Conservation (phyloP, 306 rosid genomes). For the Cicer arietinum region DNA sequence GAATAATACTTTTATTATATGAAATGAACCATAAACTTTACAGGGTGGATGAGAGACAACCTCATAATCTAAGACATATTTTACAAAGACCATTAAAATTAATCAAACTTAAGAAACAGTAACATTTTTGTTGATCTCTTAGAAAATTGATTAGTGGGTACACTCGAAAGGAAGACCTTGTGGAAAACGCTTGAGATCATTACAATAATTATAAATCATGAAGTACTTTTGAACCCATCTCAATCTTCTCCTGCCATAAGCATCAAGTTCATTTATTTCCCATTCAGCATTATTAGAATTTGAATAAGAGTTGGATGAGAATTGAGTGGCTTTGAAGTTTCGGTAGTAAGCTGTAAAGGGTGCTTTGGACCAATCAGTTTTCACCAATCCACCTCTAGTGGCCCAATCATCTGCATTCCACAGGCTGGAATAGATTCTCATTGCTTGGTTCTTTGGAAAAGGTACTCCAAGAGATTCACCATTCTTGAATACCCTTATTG, state of each 20-base stretch:
- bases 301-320: slow-evolving; percentile 41
- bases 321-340: slow-evolving; percentile 52
- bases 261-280: slow-evolving; percentile 47
- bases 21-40: slow-evolving; percentile 2
- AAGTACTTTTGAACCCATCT: slow-evolving; percentile 60
- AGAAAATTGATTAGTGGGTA: slow-evolving; percentile 37
- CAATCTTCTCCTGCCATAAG: slow-evolving; percentile 51
- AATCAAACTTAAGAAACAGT: background rate
- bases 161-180: slow-evolving; percentile 63
- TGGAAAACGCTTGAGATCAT: slow-evolving; percentile 55
- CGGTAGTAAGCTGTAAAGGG: slow-evolving; percentile 70
- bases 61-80: slow-evolving; percentile 40
- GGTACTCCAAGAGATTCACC: slow-evolving; percentile 60
- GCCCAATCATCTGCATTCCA: slow-evolving; percentile 91
- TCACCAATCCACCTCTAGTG: slow-evolving; percentile 77
- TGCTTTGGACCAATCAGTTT: slow-evolving; percentile 74
- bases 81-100: slow-evolving; percentile 34
- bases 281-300: slow-evolving; percentile 39
- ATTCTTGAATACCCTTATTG: slow-evolving; percentile 75
- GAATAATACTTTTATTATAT: slow-evolving; percentile 24
- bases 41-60: no score
- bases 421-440: slow-evolving; percentile 70
- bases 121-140: slow-evolving; percentile 18
- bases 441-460: slow-evolving; percentile 68
- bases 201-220: slow-evolving; percentile 60